Evolutionary conservation across 2,329 filamentous ascomycete species (phyloP).

Genomic region (Neofusicoccum laricinum): DNA sequence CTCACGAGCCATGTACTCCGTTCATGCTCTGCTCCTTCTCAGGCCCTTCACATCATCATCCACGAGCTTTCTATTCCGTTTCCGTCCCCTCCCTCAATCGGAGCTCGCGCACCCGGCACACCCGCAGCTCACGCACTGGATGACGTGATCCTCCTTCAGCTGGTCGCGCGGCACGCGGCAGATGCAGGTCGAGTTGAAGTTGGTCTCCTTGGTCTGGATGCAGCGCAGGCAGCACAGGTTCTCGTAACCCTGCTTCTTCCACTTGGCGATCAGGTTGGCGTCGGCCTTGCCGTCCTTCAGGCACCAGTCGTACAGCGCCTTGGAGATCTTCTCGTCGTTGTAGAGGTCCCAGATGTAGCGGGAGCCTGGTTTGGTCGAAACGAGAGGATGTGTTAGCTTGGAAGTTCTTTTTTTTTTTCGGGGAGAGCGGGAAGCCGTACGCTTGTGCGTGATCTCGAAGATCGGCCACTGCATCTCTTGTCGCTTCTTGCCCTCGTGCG

Average conservation of each 20-base stretch:
- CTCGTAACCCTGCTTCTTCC: conserved; percentile 99
- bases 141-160: conserved; percentile 83
- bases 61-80: no score
- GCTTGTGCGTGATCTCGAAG: conserved; percentile 94
- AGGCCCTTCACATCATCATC: no score
- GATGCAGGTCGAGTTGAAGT: conserved; percentile 96
- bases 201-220: conserved; percentile 99
- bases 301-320: conserved; percentile 89
- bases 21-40: no score
- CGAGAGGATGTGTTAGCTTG: background rate
- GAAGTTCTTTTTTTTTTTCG: no score
- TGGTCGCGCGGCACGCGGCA: conserved; percentile 89
- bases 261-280: conserved; percentile 93
- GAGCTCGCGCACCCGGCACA: conserved; percentile 74
- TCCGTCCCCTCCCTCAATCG: background rate
- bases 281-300: conserved; percentile 97
- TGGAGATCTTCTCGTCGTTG: conserved; percentile 92
- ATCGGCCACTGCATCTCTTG: conserved; percentile 96
- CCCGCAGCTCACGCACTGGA: conserved; percentile 93
- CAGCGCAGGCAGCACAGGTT: conserved; percentile 95
- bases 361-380: conserved; percentile 48
- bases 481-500: conserved; percentile 74
- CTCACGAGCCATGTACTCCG: no score
- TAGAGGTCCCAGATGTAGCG: conserved; percentile 97
- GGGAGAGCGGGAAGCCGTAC: conserved; percentile 48